phyloP scores from a whole-genome alignment of 2,329 filamentous ascomycete species.

The Scedosporium minutisporum region DNA sequence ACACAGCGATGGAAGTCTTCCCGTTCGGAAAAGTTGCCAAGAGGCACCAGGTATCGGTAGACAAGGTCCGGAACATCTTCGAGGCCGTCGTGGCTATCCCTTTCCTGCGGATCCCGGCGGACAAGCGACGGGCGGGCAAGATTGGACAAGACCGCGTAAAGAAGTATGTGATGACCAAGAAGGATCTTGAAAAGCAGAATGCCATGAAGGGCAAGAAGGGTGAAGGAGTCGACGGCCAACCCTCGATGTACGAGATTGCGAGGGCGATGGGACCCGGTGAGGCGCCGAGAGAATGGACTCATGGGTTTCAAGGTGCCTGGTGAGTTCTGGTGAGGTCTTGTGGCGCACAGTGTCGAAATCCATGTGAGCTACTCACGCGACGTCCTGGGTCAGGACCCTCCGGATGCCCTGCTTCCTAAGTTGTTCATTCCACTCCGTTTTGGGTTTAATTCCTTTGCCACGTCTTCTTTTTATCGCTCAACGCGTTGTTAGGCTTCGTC shows the following conservation, averaged over 20 bases:
- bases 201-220: constrained; percentile 6
- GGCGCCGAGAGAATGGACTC: constrained; percentile 1
- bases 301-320: not conserved
- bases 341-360: constrained; percentile 1
- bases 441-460: not conserved
- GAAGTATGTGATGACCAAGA: constrained; percentile 33
- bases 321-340: not conserved
- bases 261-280: constrained; percentile 5
- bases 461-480: not conserved
- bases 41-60: constrained; percentile 30
- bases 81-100: constrained; percentile 38
- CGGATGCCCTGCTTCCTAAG: not conserved
- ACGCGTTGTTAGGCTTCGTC: not conserved
- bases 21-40: constrained; percentile 35
- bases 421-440: not conserved
- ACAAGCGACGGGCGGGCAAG: constrained; percentile 28
- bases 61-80: constrained; percentile 37
- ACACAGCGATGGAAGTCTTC: constrained; percentile 35
- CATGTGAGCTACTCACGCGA: constrained; percentile 8
- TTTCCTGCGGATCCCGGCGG: constrained; percentile 33
- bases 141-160: constrained; percentile 30
- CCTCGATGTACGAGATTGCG: not conserved
- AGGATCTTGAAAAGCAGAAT: constrained; percentile 16
- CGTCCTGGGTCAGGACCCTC: not conserved
- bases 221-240: constrained; percentile 10